Evolutionary conservation across 805 yeast genomes (phyloP).

Genomic region (Saccharomycopsis fibuligera): DNA sequence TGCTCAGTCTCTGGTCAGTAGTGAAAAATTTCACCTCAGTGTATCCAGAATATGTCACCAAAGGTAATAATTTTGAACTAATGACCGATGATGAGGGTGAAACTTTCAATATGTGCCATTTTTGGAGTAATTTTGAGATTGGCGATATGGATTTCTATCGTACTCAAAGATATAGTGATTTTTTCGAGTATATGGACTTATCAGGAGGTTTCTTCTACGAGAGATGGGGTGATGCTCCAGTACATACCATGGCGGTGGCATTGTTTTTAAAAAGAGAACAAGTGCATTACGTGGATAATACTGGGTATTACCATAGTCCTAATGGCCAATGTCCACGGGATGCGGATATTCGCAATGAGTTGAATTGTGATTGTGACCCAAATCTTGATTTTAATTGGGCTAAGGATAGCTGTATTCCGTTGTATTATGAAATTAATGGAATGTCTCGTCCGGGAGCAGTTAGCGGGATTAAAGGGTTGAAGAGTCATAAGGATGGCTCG

Average conservation of each 20-base stretch:
- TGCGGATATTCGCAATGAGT: slow-evolving; percentile 36
- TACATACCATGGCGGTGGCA: slow-evolving; percentile 41
- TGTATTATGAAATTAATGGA: slow-evolving; percentile 34
- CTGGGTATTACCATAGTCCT: slow-evolving; percentile 52
- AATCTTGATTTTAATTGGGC: slow-evolving; percentile 45
- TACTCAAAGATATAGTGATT: slow-evolving; percentile 38
- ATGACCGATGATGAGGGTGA: slow-evolving; percentile 40
- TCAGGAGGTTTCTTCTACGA: slow-evolving; percentile 52
- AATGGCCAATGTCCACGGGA: slow-evolving; percentile 57
- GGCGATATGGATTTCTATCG: slow-evolving; percentile 46
- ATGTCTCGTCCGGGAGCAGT: slow-evolving; percentile 28
- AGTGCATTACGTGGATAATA: slow-evolving; percentile 37
- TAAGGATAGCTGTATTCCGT: slow-evolving; percentile 42
- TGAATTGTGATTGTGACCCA: slow-evolving; percentile 47
- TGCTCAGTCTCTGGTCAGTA: slow-evolving; percentile 45
- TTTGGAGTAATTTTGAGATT: slow-evolving; percentile 61
- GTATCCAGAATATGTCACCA: slow-evolving; percentile 40
- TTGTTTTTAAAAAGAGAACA: slow-evolving; percentile 28
- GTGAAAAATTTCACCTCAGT: slow-evolving; percentile 39
- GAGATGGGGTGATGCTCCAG: slow-evolving; percentile 57
- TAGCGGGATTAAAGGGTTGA: slow-evolving; percentile 18
- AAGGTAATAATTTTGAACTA: slow-evolving; percentile 41
- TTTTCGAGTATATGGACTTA: slow-evolving; percentile 40
- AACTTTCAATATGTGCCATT: slow-evolving; percentile 50
- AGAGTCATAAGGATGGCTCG: slow-evolving; percentile 14